Percentiles rank a stretch among this genome's conserved stretches.
Conservation (phyloP, 2,329 filamentous ascomycete species). For the Colletotrichum melonis region DNA sequence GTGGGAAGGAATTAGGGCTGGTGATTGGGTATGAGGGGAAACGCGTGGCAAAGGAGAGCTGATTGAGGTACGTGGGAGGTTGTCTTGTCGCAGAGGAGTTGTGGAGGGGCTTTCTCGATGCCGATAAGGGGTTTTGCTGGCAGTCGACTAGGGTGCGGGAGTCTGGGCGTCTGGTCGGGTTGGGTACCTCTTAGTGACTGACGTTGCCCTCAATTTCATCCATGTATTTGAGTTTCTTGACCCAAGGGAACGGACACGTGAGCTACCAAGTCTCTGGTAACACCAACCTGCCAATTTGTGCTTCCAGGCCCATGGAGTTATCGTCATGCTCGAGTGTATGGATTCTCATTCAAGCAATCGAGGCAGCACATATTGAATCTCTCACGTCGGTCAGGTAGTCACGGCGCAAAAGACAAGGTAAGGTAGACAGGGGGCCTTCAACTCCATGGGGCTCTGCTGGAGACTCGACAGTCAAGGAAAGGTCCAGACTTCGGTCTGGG, state of each 20-base stretch:
- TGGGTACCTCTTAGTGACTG: constrained; percentile 1
- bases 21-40: background rate
- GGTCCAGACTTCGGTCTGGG: constrained; percentile 22
- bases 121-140: constrained; percentile 32
- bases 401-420: background rate
- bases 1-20: constrained; percentile 35
- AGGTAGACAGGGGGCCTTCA: constrained; percentile 11
- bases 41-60: background rate
- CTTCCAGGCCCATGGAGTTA: background rate
- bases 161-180: constrained; percentile 21
- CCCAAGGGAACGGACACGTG: constrained; percentile 1
- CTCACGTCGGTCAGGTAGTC: background rate
- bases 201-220: constrained; percentile 20
- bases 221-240: background rate
- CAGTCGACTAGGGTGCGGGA: constrained; percentile 16
- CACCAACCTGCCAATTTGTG: background rate
- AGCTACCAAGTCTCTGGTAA: background rate
- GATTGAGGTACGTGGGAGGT: constrained; percentile 6
- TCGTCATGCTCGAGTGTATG: background rate
- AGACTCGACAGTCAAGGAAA: constrained; percentile 1
- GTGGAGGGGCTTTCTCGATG: constrained; percentile 30
- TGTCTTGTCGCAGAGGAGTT: constrained; percentile 35
- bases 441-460: constrained; percentile 28
- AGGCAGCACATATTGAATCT: background rate
- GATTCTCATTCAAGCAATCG: background rate